A percentile compares a stretch with the other conserved stretches of the same genome.
Evolutionary conservation across 2,329 filamentous ascomycete species (phyloP).

Genomic region (Pyrenochaeta sp.): DNA sequence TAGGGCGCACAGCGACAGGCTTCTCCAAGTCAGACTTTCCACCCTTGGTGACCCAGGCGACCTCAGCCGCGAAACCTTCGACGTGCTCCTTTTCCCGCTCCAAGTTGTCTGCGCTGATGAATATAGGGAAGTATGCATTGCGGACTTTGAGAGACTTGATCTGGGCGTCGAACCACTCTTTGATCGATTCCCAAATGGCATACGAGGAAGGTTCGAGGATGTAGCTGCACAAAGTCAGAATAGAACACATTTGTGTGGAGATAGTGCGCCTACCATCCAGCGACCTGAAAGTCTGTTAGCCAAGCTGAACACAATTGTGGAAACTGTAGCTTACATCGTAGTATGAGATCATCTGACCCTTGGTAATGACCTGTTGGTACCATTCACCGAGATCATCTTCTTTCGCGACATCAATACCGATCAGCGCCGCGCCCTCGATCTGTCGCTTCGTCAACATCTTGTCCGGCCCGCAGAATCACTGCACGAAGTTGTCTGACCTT

Average conservation of each 20-base stretch:
- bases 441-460: slow-evolving; percentile 38
- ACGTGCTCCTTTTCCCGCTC: slow-evolving; percentile 92
- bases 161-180: slow-evolving; percentile 65
- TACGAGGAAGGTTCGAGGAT: slow-evolving; percentile 75
- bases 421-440: slow-evolving; percentile 70
- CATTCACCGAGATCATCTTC: slow-evolving; percentile 88
- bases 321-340: slow-evolving; percentile 83
- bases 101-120: slow-evolving; percentile 81
- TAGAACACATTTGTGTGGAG: background rate
- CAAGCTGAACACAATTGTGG: background rate
- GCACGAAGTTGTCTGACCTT: slow-evolving; percentile 37
- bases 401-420: slow-evolving; percentile 88
- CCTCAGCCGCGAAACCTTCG: slow-evolving; percentile 93
- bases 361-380: slow-evolving; percentile 98
- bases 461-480: background rate
- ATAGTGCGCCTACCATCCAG: slow-evolving; percentile 32
- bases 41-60: slow-evolving; percentile 89
- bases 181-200: slow-evolving; percentile 73
- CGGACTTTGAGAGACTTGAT: slow-evolving; percentile 94
- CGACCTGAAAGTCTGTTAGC: slow-evolving; percentile 28
- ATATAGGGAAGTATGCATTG: slow-evolving; percentile 96
- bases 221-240: slow-evolving; percentile 60
- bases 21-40: slow-evolving; percentile 93
- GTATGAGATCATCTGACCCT: slow-evolving; percentile 98
- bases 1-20: slow-evolving; percentile 74